Conservation (phyloP, 2,329 filamentous ascomycete genomes). For the Cordyceps javanica region DNA sequence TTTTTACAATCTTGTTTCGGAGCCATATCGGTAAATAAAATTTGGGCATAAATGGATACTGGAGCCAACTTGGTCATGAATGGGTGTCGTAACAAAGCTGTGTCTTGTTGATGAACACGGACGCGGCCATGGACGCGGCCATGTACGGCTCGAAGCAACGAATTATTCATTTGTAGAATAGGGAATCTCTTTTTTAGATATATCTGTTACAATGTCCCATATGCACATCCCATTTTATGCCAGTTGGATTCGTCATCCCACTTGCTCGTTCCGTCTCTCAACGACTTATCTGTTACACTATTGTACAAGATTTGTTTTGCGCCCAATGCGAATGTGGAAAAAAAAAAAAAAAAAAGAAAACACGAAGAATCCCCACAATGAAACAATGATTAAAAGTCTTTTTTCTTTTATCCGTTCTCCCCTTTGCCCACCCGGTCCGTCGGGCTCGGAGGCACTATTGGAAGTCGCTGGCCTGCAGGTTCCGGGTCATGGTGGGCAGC, state of each 20-base stretch:
- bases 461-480: constrained; percentile 94
- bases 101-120: neutral
- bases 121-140: too few species aligned
- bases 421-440: neutral
- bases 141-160: neutral
- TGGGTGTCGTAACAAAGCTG: too few species aligned
- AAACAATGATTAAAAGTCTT: neutral
- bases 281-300: constrained; percentile 4
- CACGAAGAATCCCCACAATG: neutral
- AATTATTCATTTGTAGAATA: neutral
- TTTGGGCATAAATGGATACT: constrained; percentile 10
- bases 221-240: neutral
- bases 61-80: neutral
- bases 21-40: neutral
- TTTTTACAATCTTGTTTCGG: too few species aligned
- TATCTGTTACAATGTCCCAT: constrained; percentile 3
- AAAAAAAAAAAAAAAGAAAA: neutral
- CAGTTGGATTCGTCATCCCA: neutral
- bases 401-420: neutral
- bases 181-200: constrained; percentile 10
- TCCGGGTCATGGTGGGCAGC: constrained; percentile 89
- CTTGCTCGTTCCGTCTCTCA: neutral
- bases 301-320: constrained; percentile 4
- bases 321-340: constrained; percentile 8
- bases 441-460: constrained; percentile 29